Evolutionary conservation across 768 basidiomycete species (phyloP), one percentile per base, ranked within the genome.

Genomic region (Suillus fuscotomentosus): DNA sequence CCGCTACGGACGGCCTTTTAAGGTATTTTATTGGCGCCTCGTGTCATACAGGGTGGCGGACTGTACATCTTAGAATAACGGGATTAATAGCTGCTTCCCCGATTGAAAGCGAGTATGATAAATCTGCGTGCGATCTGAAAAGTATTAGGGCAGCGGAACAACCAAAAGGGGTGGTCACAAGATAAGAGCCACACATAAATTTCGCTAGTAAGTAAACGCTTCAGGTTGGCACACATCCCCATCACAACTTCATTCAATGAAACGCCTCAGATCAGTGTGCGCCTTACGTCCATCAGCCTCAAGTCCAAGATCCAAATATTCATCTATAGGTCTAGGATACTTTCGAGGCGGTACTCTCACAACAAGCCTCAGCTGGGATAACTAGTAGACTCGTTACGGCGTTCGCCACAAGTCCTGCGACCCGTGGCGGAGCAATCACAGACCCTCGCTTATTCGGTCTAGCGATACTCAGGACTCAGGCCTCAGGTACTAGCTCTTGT

Each of bases 1-100:
- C 71, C 73, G 72, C 66, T 67, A 70, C 67, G 67, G 72, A 76
- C 77, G 78, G 79, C 70, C 76, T 75, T 74, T 78, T 79, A 79
- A 69, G 72, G 67, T 63, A 48, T 31, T 68, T 71, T 70, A 68
- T 65, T 59, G 61, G 66, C 63, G 75, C 77, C 77, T 78, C 74
- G 71, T 78, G 77, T 62, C 7, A 38, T 38, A 63, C 71, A 77
- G 71, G 65, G 74, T 73, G 77, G 73, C 66, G 39, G 66, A 71
- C 36, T 38, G 36, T 38, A 38, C 63, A 54, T 31, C 31, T 31
- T 31, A 48, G 63, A 56, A 60, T 61, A 47, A 74, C 71, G 74
- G 76, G 47, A 62, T 67, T 72, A 72, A 76, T 71, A 72, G 62
- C 63, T 75, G 36, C 63, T 70, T 72, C 65, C 70, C 68, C 67